Evolutionary conservation across 805 yeast genomes (phyloP), one percentile per base, ranked within the genome.

Genomic region (Yarrowia deformans): DNA sequence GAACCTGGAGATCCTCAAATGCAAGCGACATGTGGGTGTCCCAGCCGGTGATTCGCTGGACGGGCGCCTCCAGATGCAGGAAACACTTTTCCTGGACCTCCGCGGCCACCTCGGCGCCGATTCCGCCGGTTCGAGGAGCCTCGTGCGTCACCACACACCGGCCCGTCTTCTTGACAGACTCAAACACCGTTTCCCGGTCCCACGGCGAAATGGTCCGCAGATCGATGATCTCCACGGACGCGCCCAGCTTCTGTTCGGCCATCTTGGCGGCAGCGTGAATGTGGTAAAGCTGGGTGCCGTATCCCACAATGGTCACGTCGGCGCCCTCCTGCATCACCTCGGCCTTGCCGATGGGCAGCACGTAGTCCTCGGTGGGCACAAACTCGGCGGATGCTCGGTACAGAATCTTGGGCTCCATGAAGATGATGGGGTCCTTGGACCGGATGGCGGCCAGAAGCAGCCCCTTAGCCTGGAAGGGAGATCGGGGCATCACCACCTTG

Each of bases 11-110:
- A 81, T 90, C 95, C 84, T 93, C 98, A 79, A 91, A 87, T 81
- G 97, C 95, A 77, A 93, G 90, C 71, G 97, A 96, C 73, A 97
- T 91, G 81, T 97, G 97, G n/a, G 91, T 96, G 84, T 93, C 97
- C 81, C 97, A 92, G 79, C 97, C 97, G 68, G 98, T 91, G 74
- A 91, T 90, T 86, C 97, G 89, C 83, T 90, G 93, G 72, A 92
- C 90, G 74, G 98, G 98, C 70, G 97, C 92, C 81, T 93, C 98
- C 78, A 93, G 85, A 84, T 90, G 88, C 79, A 93, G 94, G 73
- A 93, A 92, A 69, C 94, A 97, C 79, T 90, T 94, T 82, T 92
- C 97, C 93, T 93, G 92, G 75, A 93, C 85, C 81, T 91, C 97
- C 70, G 98, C 97, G 77, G 93, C 88, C 75, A 93, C 89, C 84